A percentile compares a stretch with the other conserved stretches of the same genome.
These are phyloP conservation scores for Pyronema domesticum DNA, from an alignment of 495 filamentous ascomycete genomes.

Conservation along the genomic window DNA sequence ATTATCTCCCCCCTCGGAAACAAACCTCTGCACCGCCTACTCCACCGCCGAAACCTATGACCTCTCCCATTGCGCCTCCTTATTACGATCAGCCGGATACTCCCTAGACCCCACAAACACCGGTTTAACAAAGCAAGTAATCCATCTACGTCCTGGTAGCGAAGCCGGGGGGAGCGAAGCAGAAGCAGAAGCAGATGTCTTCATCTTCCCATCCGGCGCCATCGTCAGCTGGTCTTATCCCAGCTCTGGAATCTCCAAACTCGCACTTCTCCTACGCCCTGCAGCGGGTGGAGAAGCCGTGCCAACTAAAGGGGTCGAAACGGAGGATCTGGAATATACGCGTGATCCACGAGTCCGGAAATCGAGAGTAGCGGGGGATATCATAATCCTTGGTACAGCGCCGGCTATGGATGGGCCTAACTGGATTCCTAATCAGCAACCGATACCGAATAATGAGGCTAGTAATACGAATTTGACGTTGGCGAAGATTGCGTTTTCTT, in stretches of 20 bases:
- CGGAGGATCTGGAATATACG: constrained; percentile 76
- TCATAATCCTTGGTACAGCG: constrained; percentile 75
- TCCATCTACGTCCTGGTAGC: constrained; percentile 14
- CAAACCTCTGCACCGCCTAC: constrained; percentile 19
- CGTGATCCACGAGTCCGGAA: constrained; percentile 58
- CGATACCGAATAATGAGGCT: background rate
- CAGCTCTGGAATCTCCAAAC: constrained; percentile 45
- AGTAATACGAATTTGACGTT: constrained; percentile 43
- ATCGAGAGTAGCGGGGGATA: constrained; percentile 69
- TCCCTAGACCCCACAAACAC: constrained; percentile 13
- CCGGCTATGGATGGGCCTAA: background rate
- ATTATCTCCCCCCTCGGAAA: background rate
- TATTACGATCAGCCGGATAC: constrained; percentile 13
- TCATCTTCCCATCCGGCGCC: constrained; percentile 95
- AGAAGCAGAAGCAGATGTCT: constrained; percentile 52
- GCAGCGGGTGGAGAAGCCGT: constrained; percentile 48
- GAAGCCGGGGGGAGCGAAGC: background rate
- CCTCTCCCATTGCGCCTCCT: constrained; percentile 1
- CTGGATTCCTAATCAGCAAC: too few species aligned
- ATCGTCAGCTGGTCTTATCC: constrained; percentile 79
- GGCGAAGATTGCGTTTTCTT: constrained; percentile 91
- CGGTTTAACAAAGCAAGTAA: constrained; percentile 18
- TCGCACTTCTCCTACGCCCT: constrained; percentile 56
- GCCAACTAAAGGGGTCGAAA: constrained; percentile 51
- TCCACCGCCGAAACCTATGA: constrained; percentile 23